These are phyloP conservation scores for Lyophyllum shimeji DNA, from an alignment of 768 basidiomycete genomes.

Conservation along the genomic window DNA sequence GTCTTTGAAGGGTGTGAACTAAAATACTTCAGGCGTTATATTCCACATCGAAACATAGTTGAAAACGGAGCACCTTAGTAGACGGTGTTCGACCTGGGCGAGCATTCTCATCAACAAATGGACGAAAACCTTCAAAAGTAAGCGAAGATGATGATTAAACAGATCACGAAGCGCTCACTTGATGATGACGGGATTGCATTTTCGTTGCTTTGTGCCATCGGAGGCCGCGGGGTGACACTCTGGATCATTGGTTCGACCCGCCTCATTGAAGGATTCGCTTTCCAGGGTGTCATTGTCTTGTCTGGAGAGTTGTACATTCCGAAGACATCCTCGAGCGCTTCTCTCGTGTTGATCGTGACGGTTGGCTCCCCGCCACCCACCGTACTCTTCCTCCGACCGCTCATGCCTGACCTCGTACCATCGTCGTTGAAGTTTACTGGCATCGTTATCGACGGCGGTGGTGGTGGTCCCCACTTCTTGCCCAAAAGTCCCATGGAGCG, in stretches of 20 bases:
- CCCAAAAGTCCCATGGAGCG: constrained; percentile 79
- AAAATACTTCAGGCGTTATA: background rate
- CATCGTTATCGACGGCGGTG: constrained; percentile 34
- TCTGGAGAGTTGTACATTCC: constrained; percentile 95
- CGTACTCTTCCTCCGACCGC: constrained; percentile 41
- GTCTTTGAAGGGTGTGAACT: constrained; percentile 74
- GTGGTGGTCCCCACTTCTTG: constrained; percentile 78
- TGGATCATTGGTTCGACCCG: constrained; percentile 63
- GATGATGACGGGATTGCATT: constrained; percentile 33
- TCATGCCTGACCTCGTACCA: constrained; percentile 43
- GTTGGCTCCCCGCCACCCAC: constrained; percentile 65
- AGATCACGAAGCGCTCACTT: constrained; percentile 19
- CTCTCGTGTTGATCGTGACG: constrained; percentile 96
- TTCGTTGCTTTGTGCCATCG: constrained; percentile 31
- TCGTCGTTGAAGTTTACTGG: constrained; percentile 64
- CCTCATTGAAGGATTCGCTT: constrained; percentile 71
- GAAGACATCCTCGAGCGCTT: constrained; percentile 91
- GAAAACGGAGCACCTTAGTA: background rate
- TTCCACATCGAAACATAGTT: constrained; percentile 12
- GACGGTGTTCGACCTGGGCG: constrained; percentile 33
- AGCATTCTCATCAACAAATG: constrained; percentile 66
- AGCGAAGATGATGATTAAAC: constrained; percentile 15
- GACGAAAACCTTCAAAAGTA: constrained; percentile 52
- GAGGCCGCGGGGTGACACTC: constrained; percentile 32
- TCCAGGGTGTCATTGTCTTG: constrained; percentile 67